Percentiles rank a stretch among this genome's conserved stretches.
These are phyloP conservation scores for Fomitiporia mediterranea DNA, from an alignment of 1,284 basidiomycete genomes.

Conservation along the genomic window DNA sequence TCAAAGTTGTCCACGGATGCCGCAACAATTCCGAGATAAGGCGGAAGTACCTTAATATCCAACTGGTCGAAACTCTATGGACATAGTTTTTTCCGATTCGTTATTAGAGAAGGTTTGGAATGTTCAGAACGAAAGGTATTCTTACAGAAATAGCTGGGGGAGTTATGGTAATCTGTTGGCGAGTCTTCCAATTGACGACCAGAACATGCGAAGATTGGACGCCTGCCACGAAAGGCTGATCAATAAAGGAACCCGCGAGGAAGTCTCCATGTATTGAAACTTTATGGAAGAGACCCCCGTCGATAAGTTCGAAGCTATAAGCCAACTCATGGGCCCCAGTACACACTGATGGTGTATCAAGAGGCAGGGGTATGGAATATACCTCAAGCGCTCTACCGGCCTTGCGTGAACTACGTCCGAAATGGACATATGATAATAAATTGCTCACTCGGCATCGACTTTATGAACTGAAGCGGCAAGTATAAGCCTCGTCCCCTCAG, in stretches of 20 bases:
- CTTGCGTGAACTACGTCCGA: background rate
- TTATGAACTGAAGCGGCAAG: conserved; percentile 16
- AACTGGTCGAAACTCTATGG: conserved; percentile 13
- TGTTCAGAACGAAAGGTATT: background rate
- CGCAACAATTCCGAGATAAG: conserved; percentile 13
- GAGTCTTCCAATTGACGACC: conserved; percentile 20
- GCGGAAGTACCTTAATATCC: conserved; percentile 16
- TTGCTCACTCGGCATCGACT: conserved; percentile 10
- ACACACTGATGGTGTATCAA: conserved; percentile 5
- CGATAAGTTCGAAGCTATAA: conserved; percentile 8
- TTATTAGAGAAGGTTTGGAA: background rate
- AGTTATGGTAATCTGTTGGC: conserved; percentile 14
- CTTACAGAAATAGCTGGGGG: conserved; percentile 13
- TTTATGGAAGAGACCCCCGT: conserved; percentile 19
- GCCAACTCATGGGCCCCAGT: conserved; percentile 6
- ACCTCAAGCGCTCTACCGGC: conserved; percentile 15
- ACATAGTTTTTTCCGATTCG: background rate
- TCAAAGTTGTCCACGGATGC: conserved; percentile 8
- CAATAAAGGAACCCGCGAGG: conserved; percentile 15
- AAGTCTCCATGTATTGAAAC: conserved; percentile 19
- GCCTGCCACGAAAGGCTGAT: conserved; percentile 4
- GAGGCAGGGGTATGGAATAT: conserved; percentile 12
- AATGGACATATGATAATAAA: background rate
- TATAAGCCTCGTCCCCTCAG: conserved; percentile 7
- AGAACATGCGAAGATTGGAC: conserved; percentile 12